Conservation (phyloP, 2,329 filamentous ascomycete genomes). For the Aspergillus costaricaensis region DNA sequence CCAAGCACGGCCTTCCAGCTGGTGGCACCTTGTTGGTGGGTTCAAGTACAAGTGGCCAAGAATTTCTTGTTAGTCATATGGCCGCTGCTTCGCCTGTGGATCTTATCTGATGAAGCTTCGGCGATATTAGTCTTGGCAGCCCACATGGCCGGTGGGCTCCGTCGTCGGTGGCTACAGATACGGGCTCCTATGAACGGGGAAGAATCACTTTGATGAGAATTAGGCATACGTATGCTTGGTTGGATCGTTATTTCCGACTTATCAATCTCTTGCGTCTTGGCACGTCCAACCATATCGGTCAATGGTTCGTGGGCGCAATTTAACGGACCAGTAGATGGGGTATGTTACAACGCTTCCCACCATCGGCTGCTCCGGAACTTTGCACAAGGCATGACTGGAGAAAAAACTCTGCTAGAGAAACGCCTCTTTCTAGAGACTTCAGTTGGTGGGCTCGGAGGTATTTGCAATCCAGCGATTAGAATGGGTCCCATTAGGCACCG, state of each 20-base stretch:
- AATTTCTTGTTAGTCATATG: background rate
- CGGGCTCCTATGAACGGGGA: background rate
- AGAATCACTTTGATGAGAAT: background rate
- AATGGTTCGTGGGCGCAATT: background rate
- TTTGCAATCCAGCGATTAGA: background rate
- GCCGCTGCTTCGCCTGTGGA: background rate
- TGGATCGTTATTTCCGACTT: slow-evolving; percentile 35
- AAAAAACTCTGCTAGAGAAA: background rate
- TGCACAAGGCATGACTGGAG: background rate
- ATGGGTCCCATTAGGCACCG: background rate
- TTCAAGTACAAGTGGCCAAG: background rate
- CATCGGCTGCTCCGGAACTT: background rate
- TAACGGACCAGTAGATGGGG: background rate
- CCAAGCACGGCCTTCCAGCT: background rate
- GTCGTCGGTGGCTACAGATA: background rate
- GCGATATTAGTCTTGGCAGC: background rate
- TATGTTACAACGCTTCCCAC: background rate
- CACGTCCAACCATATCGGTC: slow-evolving; percentile 35
- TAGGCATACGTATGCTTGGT: background rate
- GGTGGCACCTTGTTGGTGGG: background rate
- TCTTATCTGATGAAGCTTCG: background rate
- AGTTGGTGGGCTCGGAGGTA: background rate
- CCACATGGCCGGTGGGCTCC: background rate
- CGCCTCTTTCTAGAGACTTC: background rate
- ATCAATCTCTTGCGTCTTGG: slow-evolving; percentile 47